Base-by-base conservation (phyloP, 345 rosid genomes). In the Gossypium mustelinum region DNA sequence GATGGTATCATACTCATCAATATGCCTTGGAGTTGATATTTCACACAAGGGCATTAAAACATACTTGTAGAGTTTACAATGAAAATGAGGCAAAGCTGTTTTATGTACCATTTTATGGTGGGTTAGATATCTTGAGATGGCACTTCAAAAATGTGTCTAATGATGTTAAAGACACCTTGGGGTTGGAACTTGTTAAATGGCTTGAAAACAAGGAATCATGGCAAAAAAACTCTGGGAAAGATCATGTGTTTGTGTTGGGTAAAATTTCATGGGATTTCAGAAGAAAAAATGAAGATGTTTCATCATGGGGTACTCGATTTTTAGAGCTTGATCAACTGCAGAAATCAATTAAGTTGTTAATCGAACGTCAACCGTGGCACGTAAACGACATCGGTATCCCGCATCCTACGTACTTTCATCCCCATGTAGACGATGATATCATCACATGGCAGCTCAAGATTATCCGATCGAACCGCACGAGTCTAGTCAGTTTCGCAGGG, bases 191-290 rank as follows among this genome's bases (percentile, higher is more conserved):
- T 24, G 64, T 92, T 22, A 88, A 85, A 70, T 94, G 98, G 97
- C 90, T 94, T 3, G 84, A 80, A 50, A 79, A 89, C 27, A 87
- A 74, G 43, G 76, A 78, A 39, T 25, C 97, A 2, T 92, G 97
- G 92, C 70, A 18, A 56, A 69, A 29, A 55, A 88, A 86, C 63
- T 79, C 87, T 0, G 95, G 97, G 3, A 87, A 84, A 77, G 97
- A 94, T 81, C 97, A 94, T n/a, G 98, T 88, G 2, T 86, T 94
- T n/a, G 97, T 89, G 34, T 71, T 92, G 45, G 97, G 94, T 3
- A 94, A 92, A 73, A 80, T 90, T 67, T 88, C 98, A 39, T 92
- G 97, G 97, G 98, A 94, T 86, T 94, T 94, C 81, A 81, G 97
- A 78, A 89, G 97, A 76, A 65, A 17, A 9, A 65, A 4, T n/a